Evolutionary conservation across 345 rosid genomes (phyloP).

Genomic region (Stellera chamaejasme): DNA sequence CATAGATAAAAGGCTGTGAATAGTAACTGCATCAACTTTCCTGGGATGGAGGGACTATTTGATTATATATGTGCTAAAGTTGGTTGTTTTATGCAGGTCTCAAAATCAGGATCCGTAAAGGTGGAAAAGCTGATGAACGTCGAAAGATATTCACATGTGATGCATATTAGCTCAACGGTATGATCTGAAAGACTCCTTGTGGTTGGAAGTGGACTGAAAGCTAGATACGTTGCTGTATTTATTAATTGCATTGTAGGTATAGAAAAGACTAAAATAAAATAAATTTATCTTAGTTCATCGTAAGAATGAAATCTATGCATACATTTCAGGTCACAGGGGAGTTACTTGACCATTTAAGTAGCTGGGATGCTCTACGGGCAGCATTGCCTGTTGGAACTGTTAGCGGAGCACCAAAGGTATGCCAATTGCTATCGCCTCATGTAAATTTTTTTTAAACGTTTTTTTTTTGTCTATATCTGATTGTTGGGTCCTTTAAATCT

Average conservation of each 20-base stretch:
- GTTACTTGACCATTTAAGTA: constrained; percentile 62
- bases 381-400: constrained; percentile 96
- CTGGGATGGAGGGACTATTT: no score
- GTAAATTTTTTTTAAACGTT: no score
- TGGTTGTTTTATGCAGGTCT: constrained; percentile 41
- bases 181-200: constrained; percentile 2
- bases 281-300: not conserved
- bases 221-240: no score
- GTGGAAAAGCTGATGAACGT: constrained; percentile 89
- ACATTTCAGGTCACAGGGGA: constrained; percentile 71
- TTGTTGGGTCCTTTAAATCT: constrained; percentile 2
- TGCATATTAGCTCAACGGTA: constrained; percentile 97
- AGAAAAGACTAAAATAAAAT: no score
- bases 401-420: constrained; percentile 96
- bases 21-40: no score
- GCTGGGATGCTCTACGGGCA: no score
- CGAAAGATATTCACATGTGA: constrained; percentile 90
- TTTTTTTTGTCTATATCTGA: not conserved
- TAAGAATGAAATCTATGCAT: not conserved
- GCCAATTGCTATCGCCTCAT: not conserved
- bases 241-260: not conserved
- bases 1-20: no score
- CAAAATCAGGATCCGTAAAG: constrained; percentile 79
- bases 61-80: not conserved
- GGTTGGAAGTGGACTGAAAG: no score